phyloP scores from a whole-genome alignment of 352 stramenopile genomes.

The Globisporangium nagaii region DNA sequence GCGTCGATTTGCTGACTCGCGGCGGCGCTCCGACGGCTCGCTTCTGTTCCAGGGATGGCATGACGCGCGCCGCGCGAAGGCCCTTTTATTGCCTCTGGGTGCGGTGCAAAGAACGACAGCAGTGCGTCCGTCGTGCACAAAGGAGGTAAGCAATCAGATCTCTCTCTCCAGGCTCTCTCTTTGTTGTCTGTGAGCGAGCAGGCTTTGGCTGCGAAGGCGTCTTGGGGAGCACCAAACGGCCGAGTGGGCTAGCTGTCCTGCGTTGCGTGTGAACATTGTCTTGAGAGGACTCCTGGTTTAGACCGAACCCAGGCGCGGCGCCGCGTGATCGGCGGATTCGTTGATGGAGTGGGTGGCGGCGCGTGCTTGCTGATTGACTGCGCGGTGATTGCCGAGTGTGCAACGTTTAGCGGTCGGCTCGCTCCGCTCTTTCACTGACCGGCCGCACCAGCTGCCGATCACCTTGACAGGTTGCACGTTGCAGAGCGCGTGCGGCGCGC shows the following conservation, averaged over 20 bases:
- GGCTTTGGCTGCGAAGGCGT: no score
- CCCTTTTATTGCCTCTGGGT: slow-evolving; percentile 10
- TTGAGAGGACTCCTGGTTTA: no score
- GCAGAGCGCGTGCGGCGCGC: no score
- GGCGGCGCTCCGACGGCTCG: not conserved
- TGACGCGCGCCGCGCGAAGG: not conserved
- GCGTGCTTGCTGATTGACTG: not conserved
- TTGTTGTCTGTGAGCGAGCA: no score
- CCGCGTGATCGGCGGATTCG: no score
- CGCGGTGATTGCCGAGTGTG: not conserved
- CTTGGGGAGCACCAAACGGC: no score
- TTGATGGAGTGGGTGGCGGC: not conserved
- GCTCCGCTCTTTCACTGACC: not conserved
- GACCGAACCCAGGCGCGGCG: no score
- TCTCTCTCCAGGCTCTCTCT: no score
- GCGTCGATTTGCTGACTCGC: slow-evolving; percentile 4
- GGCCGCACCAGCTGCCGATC: not conserved
- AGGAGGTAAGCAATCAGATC: no score
- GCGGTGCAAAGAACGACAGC: not conserved
- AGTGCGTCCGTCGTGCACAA: no score
- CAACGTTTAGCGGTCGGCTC: not conserved
- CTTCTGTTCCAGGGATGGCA: not conserved
- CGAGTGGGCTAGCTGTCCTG: no score
- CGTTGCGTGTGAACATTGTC: no score
- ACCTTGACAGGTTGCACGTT: not conserved